phyloP scores from a whole-genome alignment of 441 rosid species.

The Erysimum pusillum region DNA sequence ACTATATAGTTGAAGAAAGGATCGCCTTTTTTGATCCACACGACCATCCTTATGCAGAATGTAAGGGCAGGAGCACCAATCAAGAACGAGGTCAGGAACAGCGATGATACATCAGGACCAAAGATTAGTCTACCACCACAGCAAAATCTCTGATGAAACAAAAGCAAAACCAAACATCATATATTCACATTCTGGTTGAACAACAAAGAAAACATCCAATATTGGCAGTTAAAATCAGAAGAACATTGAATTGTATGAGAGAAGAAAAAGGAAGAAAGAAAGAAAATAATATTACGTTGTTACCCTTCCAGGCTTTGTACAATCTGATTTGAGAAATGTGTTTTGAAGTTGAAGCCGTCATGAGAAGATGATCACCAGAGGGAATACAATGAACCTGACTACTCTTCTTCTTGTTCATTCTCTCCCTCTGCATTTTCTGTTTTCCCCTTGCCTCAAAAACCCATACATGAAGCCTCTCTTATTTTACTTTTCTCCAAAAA shows the following conservation, averaged over 20 bases:
- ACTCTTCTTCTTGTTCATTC: constrained; percentile 47
- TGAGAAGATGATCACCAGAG: constrained; percentile 44
- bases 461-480: constrained; percentile 37
- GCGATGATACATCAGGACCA: constrained; percentile 90
- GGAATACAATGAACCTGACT: constrained; percentile 48
- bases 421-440: constrained; percentile 47
- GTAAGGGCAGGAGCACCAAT: constrained; percentile 71
- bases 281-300: constrained; percentile 66
- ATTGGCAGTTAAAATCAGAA: background rate
- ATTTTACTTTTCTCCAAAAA: background rate
- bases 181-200: constrained; percentile 3
- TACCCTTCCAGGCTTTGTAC: constrained; percentile 89
- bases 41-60: constrained; percentile 82
- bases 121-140: constrained; percentile 84
- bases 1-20: constrained; percentile 42
- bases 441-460: constrained; percentile 11
- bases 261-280: background rate
- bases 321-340: constrained; percentile 51
- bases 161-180: constrained; percentile 7
- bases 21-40: constrained; percentile 62
- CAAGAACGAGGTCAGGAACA: constrained; percentile 71
- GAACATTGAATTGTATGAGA: background rate
- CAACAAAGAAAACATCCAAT: constrained; percentile 8
- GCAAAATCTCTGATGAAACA: constrained; percentile 66
- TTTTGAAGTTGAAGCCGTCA: constrained; percentile 48